phyloP scores from a whole-genome alignment of 116 monocot genomes.

The Zostera marina region DNA sequence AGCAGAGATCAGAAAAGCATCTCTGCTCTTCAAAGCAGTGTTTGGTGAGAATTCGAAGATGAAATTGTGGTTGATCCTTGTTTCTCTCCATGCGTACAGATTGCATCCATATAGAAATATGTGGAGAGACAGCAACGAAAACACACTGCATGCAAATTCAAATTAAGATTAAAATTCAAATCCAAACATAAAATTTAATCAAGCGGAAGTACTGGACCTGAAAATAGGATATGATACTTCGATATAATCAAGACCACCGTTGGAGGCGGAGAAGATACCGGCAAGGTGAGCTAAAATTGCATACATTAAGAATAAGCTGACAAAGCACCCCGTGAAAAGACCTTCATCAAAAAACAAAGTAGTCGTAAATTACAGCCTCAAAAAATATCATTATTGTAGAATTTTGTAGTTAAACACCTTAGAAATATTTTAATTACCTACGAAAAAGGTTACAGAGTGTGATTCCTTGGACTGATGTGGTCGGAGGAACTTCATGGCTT shows the following conservation, averaged over 20 bases:
- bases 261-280: conserved; percentile 48
- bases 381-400: too few relatives aligned
- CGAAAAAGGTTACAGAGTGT: conserved; percentile 77
- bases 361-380: too few relatives aligned
- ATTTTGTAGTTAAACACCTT: too few relatives aligned
- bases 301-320: conserved; percentile 74
- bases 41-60: conserved; percentile 77
- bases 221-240: conserved; percentile 86
- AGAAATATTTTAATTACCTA: conserved; percentile 57
- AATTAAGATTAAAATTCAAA: too few relatives aligned
- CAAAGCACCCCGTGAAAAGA: conserved; percentile 80
- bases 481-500: conserved; percentile 80
- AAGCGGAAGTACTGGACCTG: conserved; percentile 43
- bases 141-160: conserved; percentile 41
- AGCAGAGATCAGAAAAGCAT: conserved; percentile 83
- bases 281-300: conserved; percentile 69
- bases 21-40: conserved; percentile 70
- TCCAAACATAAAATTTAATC: too few relatives aligned
- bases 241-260: conserved; percentile 29
- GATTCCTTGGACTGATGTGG: conserved; percentile 76
- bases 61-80: conserved; percentile 92
- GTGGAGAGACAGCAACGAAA: conserved; percentile 78
- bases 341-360: conserved; percentile 30
- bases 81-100: conserved; percentile 61
- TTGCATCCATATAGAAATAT: conserved; percentile 96